These are phyloP conservation scores for Erucastrum elatum DNA, from an alignment of 345 rosid species.

Conservation along the genomic window DNA sequence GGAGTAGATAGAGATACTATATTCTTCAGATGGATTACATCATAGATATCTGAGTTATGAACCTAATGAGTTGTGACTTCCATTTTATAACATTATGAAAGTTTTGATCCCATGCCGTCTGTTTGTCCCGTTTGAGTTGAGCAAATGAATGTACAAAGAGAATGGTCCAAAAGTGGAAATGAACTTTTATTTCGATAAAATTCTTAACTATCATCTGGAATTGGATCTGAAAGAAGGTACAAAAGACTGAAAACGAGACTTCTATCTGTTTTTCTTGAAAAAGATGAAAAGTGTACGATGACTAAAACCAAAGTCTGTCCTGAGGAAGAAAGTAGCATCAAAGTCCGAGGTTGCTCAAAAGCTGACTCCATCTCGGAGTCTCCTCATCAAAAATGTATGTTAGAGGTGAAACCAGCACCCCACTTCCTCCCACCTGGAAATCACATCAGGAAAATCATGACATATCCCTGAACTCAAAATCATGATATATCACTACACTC, in stretches of 20 bases:
- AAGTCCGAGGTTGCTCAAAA: conserved; percentile 59
- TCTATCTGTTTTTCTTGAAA: neutral
- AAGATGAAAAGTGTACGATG: neutral
- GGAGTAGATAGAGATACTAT: conserved; percentile 20
- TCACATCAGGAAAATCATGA: conserved; percentile 23
- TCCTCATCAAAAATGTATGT: conserved; percentile 95
- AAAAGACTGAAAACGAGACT: neutral
- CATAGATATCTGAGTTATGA: conserved; percentile 1
- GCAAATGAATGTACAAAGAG: neutral
- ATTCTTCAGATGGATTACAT: neutral
- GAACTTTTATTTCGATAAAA: neutral
- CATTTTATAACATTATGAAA: neutral
- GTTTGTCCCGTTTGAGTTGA: neutral
- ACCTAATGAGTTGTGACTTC: neutral
- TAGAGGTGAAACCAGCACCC: conserved; percentile 80
- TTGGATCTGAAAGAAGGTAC: neutral
- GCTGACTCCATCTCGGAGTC: conserved; percentile 85
- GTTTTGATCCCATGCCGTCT: neutral
- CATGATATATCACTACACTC: conserved; percentile 9
- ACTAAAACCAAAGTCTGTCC: conserved; percentile 1
- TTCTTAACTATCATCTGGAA: neutral
- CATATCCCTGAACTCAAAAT: neutral
- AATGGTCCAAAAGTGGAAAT: neutral
- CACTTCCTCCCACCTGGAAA: conserved; percentile 85
- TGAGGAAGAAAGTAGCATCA: conserved; percentile 23